Conservation (phyloP, 176 grass and related monocot species). For the Eremochloa ophiuroides region DNA sequence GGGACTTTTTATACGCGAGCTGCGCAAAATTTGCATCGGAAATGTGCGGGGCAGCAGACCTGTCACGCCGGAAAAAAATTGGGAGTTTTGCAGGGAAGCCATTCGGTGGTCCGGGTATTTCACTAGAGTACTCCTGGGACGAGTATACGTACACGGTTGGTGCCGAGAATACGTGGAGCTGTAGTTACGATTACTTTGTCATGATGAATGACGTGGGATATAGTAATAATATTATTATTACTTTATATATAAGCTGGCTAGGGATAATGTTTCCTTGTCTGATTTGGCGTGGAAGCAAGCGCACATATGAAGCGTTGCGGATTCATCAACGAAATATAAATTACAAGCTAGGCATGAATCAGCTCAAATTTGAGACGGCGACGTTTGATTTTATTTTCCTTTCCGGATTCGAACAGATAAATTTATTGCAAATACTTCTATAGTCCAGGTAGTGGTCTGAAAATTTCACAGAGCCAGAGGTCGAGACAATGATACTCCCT, state of each 20-base stretch:
- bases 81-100: background rate
- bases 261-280: background rate
- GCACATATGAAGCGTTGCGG: too few species aligned
- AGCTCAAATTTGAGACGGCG: too few species aligned
- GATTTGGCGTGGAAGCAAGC: background rate
- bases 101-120: background rate
- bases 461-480: too few species aligned
- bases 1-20: background rate
- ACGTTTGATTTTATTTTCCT: too few species aligned
- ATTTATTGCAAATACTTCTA: too few species aligned
- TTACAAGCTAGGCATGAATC: too few species aligned
- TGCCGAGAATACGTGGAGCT: background rate
- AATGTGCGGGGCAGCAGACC: background rate
- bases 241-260: background rate
- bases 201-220: background rate
- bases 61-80: background rate
- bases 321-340: too few species aligned
- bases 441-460: too few species aligned
- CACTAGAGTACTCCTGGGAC: background rate
- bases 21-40: constrained; percentile 1
- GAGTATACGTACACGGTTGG: background rate
- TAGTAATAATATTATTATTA: background rate
- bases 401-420: too few species aligned
- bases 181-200: background rate
- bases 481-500: too few species aligned